Evolutionary conservation across 2,329 filamentous ascomycete genomes (phyloP).

Genomic region (Xylariales sp.): DNA sequence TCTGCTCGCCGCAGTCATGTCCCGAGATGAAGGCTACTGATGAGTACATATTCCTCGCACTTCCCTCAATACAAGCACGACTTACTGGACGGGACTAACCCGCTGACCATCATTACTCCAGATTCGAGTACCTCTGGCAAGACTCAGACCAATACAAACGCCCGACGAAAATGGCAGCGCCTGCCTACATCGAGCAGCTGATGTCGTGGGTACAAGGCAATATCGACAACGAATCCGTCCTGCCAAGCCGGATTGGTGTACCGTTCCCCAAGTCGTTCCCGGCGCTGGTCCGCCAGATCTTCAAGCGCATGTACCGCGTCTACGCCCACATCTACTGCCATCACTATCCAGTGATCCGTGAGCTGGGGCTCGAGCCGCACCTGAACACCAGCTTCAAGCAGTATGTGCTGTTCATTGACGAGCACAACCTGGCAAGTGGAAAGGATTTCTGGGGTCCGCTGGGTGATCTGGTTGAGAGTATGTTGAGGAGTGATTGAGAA

Average conservation of each 20-base stretch:
- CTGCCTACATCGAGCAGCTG: constrained; percentile 94
- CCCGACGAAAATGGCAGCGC: constrained; percentile 96
- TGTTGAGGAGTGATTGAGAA: constrained; percentile 87
- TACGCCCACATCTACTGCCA: constrained; percentile 99
- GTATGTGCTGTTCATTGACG: constrained; percentile 97
- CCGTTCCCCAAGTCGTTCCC: constrained; percentile 94
- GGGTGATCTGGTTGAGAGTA: constrained; percentile 94
- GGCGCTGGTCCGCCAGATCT: constrained; percentile 84
- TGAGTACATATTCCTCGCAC: constrained; percentile 57
- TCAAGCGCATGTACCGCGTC: constrained; percentile 97
- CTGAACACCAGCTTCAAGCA: constrained; percentile 99
- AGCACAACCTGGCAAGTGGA: constrained; percentile 85
- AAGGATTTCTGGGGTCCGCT: constrained; percentile 97
- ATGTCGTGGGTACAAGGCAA: constrained; percentile 96
- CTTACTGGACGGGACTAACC: not conserved
- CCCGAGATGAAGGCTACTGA: constrained; percentile 99
- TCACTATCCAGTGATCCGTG: constrained; percentile 94
- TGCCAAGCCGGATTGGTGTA: constrained; percentile 92
- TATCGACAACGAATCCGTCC: constrained; percentile 91
- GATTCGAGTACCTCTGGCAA: constrained; percentile 99
- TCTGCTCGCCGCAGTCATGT: constrained; percentile 94
- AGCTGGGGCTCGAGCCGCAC: constrained; percentile 92
- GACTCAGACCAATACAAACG: constrained; percentile 90
- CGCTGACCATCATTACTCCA: constrained; percentile 27
- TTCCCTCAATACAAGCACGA: not conserved